A percentile compares a stretch with the other conserved stretches of the same genome.
Evolutionary conservation across 225 moss, liverwort and hornwort genomes (phyloP).

Genomic region (Thuidium tamariscinum): DNA sequence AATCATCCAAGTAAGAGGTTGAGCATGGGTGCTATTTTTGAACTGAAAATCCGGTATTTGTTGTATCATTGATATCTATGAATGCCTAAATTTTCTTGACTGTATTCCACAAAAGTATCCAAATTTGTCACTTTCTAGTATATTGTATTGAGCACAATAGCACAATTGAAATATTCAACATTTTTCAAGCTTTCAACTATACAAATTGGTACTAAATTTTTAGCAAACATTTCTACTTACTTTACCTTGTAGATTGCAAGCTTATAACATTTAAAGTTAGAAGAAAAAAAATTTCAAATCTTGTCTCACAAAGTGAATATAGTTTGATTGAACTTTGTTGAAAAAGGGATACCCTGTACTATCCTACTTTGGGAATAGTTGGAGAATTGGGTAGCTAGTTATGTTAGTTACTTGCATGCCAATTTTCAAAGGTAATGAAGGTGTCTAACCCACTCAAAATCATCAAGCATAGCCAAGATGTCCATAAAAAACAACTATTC

Average conservation of each 20-base stretch:
- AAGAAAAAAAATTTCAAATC: neutral
- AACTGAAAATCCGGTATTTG: neutral
- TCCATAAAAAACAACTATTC: neutral
- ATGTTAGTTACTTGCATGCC: neutral
- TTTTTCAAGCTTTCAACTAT: neutral
- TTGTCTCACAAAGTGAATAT: neutral
- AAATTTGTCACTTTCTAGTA: neutral
- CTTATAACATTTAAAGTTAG: neutral
- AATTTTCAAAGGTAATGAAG: neutral
- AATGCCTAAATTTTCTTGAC: too few relatives aligned
- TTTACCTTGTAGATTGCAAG: neutral
- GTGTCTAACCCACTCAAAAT: neutral
- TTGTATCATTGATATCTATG: too few relatives aligned
- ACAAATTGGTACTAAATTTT: neutral
- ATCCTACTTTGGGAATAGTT: neutral
- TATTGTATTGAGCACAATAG: too few relatives aligned
- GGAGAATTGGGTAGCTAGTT: accelerated
- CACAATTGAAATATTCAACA: neutral
- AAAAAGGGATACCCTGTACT: accelerated
- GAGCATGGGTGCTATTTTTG: neutral
- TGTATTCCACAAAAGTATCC: neutral
- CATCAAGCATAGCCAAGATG: neutral
- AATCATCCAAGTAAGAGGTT: too few relatives aligned
- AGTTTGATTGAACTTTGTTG: neutral
- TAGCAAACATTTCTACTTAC: neutral